Evolutionary conservation across 495 filamentous ascomycete species (phyloP).

Genomic region (Xylaria castorea): DNA sequence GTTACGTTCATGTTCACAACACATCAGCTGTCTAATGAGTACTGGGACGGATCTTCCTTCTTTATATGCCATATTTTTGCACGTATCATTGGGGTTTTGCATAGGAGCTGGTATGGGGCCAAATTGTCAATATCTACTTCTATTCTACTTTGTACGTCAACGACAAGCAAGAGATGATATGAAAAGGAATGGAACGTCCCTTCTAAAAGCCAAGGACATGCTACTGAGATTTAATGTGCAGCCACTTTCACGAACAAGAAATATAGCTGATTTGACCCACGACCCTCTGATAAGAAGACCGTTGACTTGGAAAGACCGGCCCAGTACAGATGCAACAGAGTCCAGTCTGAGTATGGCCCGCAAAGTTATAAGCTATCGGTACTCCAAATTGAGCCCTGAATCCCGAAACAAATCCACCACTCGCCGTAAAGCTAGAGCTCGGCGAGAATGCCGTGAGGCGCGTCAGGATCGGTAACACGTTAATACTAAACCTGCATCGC

Average conservation of each 20-base stretch:
- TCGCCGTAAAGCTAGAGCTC: background rate
- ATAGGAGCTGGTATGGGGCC: background rate
- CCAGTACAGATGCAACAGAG: background rate
- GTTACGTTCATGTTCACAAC: background rate
- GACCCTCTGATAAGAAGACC: background rate
- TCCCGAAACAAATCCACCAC: background rate
- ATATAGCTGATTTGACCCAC: background rate
- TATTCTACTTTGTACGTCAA: background rate
- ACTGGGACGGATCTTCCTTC: background rate
- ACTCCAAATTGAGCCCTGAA: background rate
- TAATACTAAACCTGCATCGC: background rate
- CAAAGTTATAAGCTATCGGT: background rate
- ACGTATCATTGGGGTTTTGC: background rate
- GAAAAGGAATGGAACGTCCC: background rate
- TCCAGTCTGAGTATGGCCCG: background rate
- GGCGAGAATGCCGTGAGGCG: background rate
- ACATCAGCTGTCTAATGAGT: background rate
- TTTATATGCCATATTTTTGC: background rate
- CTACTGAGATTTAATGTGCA: background rate
- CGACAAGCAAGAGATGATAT: background rate
- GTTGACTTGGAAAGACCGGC: background rate
- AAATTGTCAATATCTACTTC: background rate
- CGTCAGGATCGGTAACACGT: background rate
- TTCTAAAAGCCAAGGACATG: background rate
- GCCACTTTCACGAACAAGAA: background rate